These are phyloP conservation scores for Raphidocelis subcapitata DNA, from an alignment of 139 green algal species.

Conservation along the genomic window DNA sequence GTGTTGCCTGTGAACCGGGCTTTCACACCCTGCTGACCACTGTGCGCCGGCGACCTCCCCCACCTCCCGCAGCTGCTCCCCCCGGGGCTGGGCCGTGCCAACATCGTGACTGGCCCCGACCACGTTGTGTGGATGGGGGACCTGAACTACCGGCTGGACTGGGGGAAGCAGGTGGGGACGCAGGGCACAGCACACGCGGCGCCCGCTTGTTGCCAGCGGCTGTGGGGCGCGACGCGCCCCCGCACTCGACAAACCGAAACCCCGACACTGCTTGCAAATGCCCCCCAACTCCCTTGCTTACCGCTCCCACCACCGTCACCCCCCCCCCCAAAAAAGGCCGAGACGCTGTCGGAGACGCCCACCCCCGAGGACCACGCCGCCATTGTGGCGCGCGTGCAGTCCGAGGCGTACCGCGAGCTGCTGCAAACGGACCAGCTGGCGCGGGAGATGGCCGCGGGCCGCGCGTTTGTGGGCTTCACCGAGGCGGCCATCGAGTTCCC, in stretches of 20 bases:
- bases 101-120: conserved; percentile 58
- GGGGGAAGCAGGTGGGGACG: conserved; percentile 33
- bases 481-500: conserved; percentile 58
- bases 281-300: too few relatives aligned
- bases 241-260: too few relatives aligned
- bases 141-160: conserved; percentile 70
- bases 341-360: conserved; percentile 38
- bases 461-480: conserved; percentile 60
- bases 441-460: conserved; percentile 26
- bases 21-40: conserved; percentile 30
- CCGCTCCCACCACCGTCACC: too few relatives aligned
- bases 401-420: conserved; percentile 15
- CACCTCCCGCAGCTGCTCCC: conserved; percentile 16
- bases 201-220: too few relatives aligned
- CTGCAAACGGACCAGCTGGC: conserved; percentile 47
- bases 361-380: conserved; percentile 36
- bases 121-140: conserved; percentile 73
- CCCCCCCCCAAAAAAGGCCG: conserved; percentile 19
- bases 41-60: conserved; percentile 31
- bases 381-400: conserved; percentile 28
- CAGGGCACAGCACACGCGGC: too few relatives aligned
- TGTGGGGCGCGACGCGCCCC: too few relatives aligned
- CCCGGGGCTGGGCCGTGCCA: neutral
- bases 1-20: too few relatives aligned
- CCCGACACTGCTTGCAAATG: too few relatives aligned